Evolutionary conservation across 495 filamentous ascomycete genomes (phyloP).

Genomic region (Friedmanniomyces simplex): DNA sequence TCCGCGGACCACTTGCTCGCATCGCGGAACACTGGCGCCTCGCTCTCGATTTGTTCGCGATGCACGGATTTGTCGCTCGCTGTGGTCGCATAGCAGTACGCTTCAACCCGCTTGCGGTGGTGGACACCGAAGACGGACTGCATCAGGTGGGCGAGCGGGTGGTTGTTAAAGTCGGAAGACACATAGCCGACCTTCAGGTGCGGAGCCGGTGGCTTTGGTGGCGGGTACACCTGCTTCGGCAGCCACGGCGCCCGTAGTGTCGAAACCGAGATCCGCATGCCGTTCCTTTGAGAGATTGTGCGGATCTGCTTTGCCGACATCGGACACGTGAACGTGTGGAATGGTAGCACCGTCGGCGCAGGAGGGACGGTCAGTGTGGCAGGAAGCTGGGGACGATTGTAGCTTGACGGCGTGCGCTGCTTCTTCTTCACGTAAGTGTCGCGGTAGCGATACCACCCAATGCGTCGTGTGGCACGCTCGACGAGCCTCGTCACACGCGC

Average conservation of each 20-base stretch:
- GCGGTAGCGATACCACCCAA: slow-evolving; percentile 80
- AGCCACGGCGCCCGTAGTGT: slow-evolving; percentile 82
- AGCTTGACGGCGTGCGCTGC: slow-evolving; percentile 47
- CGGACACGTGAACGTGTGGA: slow-evolving; percentile 96
- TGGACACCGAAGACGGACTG: slow-evolving; percentile 97
- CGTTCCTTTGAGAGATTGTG: slow-evolving; percentile 91
- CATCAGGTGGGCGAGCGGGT: slow-evolving; percentile 94
- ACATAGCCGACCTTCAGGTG: slow-evolving; percentile 88
- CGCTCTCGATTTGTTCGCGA: slow-evolving; percentile 85
- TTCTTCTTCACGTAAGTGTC: slow-evolving; percentile 61
- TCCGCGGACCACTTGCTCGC: slow-evolving; percentile 81
- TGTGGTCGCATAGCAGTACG: slow-evolving; percentile 96
- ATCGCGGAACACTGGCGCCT: slow-evolving; percentile 87
- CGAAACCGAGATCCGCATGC: slow-evolving; percentile 80
- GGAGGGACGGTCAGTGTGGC: slow-evolving; percentile 65
- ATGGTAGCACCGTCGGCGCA: slow-evolving; percentile 93
- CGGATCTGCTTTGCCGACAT: slow-evolving; percentile 89
- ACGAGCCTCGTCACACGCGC: slow-evolving; percentile 74
- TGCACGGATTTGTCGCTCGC: slow-evolving; percentile 84
- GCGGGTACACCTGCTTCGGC: slow-evolving; percentile 66
- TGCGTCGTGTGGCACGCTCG: slow-evolving; percentile 67
- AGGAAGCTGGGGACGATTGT: slow-evolving; percentile 68
- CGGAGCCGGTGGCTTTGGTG: slow-evolving; percentile 71
- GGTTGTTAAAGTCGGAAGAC: slow-evolving; percentile 98
- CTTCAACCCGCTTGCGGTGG: slow-evolving; percentile 58